A percentile compares a stretch with the other conserved stretches of the same genome.
Evolutionary conservation across 345 rosid genomes (phyloP).

Genomic region (Salix purpurea): DNA sequence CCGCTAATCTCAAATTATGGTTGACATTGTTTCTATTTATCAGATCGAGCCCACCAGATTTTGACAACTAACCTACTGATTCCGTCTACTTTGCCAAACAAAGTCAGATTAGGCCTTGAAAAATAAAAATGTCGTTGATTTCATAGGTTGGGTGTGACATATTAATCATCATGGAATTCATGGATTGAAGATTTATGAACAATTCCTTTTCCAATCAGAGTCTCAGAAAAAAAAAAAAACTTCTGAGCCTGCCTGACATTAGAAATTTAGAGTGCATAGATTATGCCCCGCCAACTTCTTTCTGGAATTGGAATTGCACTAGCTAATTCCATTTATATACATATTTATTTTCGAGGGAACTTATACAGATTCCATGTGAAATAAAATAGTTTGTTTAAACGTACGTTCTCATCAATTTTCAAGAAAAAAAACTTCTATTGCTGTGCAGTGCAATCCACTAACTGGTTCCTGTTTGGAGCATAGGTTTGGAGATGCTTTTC

Average conservation of each 20-base stretch:
- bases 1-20: constrained; percentile 6
- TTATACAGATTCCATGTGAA: not conserved
- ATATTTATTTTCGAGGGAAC: not conserved
- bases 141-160: not conserved
- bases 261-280: not conserved
- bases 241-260: not conserved
- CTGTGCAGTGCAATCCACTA: too few relatives aligned
- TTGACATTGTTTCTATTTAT: constrained; percentile 11
- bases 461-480: too few relatives aligned
- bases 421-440: too few relatives aligned
- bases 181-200: not conserved
- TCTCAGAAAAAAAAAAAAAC: not conserved
- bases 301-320: not conserved
- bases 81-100: not conserved
- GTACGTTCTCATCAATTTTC: too few relatives aligned
- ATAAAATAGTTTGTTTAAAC: too few relatives aligned
- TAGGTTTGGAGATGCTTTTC: too few relatives aligned
- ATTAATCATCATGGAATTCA: not conserved
- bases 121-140: not conserved
- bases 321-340: too few relatives aligned
- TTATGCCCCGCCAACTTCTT: not conserved
- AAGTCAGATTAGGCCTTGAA: not conserved
- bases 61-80: constrained; percentile 25
- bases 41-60: constrained; percentile 15
- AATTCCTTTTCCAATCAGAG: not conserved